Evolutionary conservation across 371 early-diverging fungal species (phyloP), one percentile per base, ranked within the genome.

Genomic region (Mortierella sp.): DNA sequence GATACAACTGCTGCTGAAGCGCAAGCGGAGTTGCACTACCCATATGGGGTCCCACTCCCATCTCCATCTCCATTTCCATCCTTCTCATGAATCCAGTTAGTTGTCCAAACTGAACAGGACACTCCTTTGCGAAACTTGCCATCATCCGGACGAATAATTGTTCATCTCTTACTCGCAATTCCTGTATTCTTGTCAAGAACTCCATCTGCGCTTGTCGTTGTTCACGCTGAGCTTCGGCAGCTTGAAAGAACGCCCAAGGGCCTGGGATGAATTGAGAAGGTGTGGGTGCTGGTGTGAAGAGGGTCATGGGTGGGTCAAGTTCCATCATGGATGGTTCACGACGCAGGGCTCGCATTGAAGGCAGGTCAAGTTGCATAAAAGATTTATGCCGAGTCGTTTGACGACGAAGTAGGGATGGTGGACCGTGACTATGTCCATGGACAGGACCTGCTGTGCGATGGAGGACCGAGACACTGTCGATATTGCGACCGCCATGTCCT

Each of bases 271-370:
- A 79, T 13, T 74, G 66, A 16, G 79, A 47, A 0, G 74, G 74
- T 1, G 19, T 48, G 0, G 79, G 79, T 5, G 71, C 50, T 4
- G 79, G 79, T 4, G 58, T 61, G 47, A 79, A 79, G 32, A 79
- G 67, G 3, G 79, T 74, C 11, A 41, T 13, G 2, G 79, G 79
- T 8, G 79, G 79, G 48, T 79, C 79, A 9, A 79, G 68, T 24
- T 79, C 79, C 79, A 79, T 79, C 74, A 79, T 74, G 9, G 74
- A 67, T 10, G 79, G 79, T 28, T 79, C 74, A 24, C 74, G 70
- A 40, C 79, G 70, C 24, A 79, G 58, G 9, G 65, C 71, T 41
- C 68, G 66, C 38, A 79, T 74, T 10, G 79, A 79, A 10, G 79
- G 79, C 1, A 79, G 61, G 40, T 79, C 79, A 6, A 79, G 45